Base-by-base conservation (phyloP, 164 flowering plant genomes). In the Aristolochia californica region DNA sequence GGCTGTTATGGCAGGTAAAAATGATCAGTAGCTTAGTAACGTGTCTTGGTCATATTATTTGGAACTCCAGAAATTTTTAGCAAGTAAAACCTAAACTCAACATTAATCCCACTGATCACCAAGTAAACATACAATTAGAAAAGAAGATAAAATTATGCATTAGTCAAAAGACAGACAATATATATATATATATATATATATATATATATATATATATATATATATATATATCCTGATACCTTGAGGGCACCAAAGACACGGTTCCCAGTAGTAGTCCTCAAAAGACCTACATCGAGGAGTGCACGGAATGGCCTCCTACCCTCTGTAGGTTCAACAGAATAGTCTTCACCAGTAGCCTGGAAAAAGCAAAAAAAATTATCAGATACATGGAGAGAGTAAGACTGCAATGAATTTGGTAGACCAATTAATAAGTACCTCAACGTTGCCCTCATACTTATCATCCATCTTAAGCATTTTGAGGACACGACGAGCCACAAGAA, bases 261-360 rank as follows among this genome's bases (percentile, higher is more conserved):
- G 45, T 74, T 74, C 13, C 81, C 81, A 5, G 81, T 74, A 0
- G 81, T 77, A 26, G 81, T 77, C 48, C 74, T 67, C 11, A 75
- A n/a, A 61, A 77, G 78, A 12, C 81, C 81, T 59, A 77, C 81
- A 66, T 77, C 81, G 45, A 77, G 70, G 22, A 77, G 75, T 30
- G 81, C 81, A 40, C 81, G 71, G 74, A 77, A 77, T 16, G 81
- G 81, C 67, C 81, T 72, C 64, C 77, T 56, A 66, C 55, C 64
- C 10, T 77, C 78, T 1, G 62, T 56, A 25, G 75, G 75, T 55
- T 77, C 81, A 45, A 75, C 75, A 15, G 78, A 77, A 60, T 43
- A 75, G 61, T 77, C 78, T 52, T 77, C 78, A 5, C 78, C 81
- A 55, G 73, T 65, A 15, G 78, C 74, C 80, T 73, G 60, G 22